These are phyloP conservation scores for Eruca vesicaria DNA, from an alignment of 441 rosid species.

Conservation along the genomic window DNA sequence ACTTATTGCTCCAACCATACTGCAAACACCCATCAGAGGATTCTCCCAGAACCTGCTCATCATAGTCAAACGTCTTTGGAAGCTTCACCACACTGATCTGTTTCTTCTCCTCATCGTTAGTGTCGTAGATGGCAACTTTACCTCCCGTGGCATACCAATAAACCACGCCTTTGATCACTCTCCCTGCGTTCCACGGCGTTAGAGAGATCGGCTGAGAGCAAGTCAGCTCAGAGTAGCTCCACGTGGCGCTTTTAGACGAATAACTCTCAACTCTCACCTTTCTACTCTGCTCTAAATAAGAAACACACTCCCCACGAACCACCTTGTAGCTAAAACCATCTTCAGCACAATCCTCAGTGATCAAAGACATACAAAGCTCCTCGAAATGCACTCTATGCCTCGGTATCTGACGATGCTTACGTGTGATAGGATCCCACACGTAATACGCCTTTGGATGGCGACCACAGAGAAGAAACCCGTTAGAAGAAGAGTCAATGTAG, in stretches of 20 bases:
- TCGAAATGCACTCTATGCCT: slow-evolving; percentile 50
- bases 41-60: slow-evolving; percentile 56
- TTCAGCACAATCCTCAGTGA: slow-evolving; percentile 43
- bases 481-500: slow-evolving; percentile 53
- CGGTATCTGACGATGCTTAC: slow-evolving; percentile 41
- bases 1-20: slow-evolving; percentile 52
- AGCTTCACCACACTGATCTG: slow-evolving; percentile 40
- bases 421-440: slow-evolving; percentile 49
- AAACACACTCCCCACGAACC: slow-evolving; percentile 53
- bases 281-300: slow-evolving; percentile 23
- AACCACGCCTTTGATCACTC: slow-evolving; percentile 44
- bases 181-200: slow-evolving; percentile 49
- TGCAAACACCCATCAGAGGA: slow-evolving; percentile 51
- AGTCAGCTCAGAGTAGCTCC: slow-evolving; percentile 51
- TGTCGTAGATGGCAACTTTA: slow-evolving; percentile 49
- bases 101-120: slow-evolving; percentile 42
- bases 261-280: slow-evolving; percentile 51
- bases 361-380: slow-evolving; percentile 58
- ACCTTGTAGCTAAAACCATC: slow-evolving; percentile 45
- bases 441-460: slow-evolving; percentile 61
- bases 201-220: slow-evolving; percentile 46
- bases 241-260: slow-evolving; percentile 46
- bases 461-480: slow-evolving; percentile 61
- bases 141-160: slow-evolving; percentile 54
- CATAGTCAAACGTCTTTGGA: slow-evolving; percentile 47